Evolutionary conservation across 1,284 basidiomycete species (phyloP).

Genomic region (Irpex sp.): DNA sequence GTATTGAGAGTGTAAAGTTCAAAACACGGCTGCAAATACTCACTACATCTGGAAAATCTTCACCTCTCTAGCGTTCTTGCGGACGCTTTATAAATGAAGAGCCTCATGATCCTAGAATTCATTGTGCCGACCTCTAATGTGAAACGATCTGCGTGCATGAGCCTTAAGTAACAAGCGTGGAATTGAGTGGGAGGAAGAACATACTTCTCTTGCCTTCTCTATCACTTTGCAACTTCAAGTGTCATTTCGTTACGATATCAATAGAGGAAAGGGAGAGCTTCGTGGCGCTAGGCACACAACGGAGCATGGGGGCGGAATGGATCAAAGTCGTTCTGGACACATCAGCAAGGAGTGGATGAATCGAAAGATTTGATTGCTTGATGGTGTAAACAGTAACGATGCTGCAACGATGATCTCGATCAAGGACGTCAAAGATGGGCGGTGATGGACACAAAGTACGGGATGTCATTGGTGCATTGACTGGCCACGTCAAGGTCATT

Average conservation of each 20-base stretch:
- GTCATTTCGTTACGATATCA: neutral
- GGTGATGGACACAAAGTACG: neutral
- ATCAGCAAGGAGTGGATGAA: neutral
- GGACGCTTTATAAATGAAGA: too few relatives aligned
- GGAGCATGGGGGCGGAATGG: neutral
- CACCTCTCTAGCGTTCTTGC: too few relatives aligned
- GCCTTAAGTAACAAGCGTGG: neutral
- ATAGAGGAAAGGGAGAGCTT: neutral
- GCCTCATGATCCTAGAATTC: too few relatives aligned
- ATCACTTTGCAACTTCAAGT: neutral
- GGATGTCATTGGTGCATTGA: neutral
- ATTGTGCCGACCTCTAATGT: neutral
- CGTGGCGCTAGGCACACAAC: neutral
- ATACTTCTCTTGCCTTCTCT: neutral
- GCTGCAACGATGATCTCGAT: neutral
- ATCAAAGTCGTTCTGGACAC: neutral
- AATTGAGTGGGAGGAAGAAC: neutral
- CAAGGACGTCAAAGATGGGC: neutral
- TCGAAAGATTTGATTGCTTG: neutral
- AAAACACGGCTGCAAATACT: neutral
- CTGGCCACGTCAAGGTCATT: neutral
- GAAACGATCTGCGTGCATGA: neutral
- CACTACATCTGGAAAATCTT: too few relatives aligned
- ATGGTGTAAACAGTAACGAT: neutral
- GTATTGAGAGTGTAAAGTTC: neutral